Evolutionary conservation across 345 rosid species (phyloP), one percentile per base, ranked within the genome.

Genomic region (Lumnitzera littorea): DNA sequence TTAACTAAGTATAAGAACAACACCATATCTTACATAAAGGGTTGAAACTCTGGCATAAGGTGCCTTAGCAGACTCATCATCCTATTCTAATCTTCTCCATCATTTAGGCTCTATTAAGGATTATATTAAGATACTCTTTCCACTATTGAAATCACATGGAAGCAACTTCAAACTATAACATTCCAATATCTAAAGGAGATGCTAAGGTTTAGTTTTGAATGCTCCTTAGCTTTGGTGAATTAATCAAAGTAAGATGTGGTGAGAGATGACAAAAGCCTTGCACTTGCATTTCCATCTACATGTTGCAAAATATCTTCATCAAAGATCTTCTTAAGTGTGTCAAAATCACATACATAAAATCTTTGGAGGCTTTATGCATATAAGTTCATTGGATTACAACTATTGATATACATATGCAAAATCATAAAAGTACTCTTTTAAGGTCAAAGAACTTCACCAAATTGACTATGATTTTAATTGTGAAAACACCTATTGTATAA

Each of bases 121-220:
- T 24, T 23, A 9, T 27, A 54, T 61, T 23, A 65, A 57, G 11
- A 46, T 36, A 24, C 47, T 66, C 24, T 50, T 24, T 14, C 56
- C 66, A 2, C 54, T 62, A 2, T 20, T n/a, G 1, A 13, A 23
- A 48, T 66, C 46, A 50, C 64, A 53, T 15, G 77, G 67, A 47
- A 68, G 67, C 47, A 36, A 17, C 53, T 48, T 65, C 48, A 74
- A 48, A 13, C 17, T 36, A 8, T 57, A 54, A 25, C 72, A 67
- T 2, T 47, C 8, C 0, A 1, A 29, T 41, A 56, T 61, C 7
- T 7, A 48, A 66, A 58, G 60, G 62, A 43, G 70, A 69, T 12
- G 64, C 16, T 17, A 53, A 15, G 13, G 57, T 17, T 24, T 50
- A 51, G 9, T 56, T 4, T 29, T 43, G 54, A 14, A 69, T 74